Conservation (phyloP, 208 protist species). For the Wallacemonas rigidus region DNA sequence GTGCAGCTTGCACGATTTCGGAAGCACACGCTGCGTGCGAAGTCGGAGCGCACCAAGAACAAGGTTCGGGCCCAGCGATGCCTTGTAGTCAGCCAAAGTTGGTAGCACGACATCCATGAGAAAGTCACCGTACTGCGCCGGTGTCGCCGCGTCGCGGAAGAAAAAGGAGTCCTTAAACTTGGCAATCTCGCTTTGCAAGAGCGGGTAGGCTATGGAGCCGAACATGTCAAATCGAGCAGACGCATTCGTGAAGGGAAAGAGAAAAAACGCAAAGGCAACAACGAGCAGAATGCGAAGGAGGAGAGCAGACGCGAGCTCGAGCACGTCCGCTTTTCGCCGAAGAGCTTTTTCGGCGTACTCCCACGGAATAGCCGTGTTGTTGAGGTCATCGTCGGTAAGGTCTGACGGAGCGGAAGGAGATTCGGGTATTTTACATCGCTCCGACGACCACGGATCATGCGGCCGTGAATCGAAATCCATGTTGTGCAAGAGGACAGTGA, state of each 20-base stretch:
- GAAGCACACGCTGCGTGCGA: slow-evolving; percentile 37
- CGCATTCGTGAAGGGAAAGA: slow-evolving; percentile 22
- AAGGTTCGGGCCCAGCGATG: slow-evolving; percentile 28
- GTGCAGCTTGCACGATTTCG: slow-evolving; percentile 26
- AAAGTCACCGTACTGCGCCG: slow-evolving; percentile 36
- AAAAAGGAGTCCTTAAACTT: slow-evolving; percentile 18
- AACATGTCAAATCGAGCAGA: neutral
- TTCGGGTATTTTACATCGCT: neutral
- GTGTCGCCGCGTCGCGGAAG: slow-evolving; percentile 24
- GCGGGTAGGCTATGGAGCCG: slow-evolving; percentile 8
- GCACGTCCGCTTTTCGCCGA: slow-evolving; percentile 16
- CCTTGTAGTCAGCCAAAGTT: slow-evolving; percentile 18
- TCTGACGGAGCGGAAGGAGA: neutral
- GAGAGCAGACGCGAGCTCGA: slow-evolving; percentile 17
- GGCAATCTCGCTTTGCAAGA: slow-evolving; percentile 18
- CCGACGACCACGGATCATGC: no score
- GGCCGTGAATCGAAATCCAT: no score
- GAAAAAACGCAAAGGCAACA: slow-evolving; percentile 37
- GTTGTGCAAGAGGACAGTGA: no score
- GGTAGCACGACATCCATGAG: slow-evolving; percentile 32
- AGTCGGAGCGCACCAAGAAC: slow-evolving; percentile 34
- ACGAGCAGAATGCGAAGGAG: slow-evolving; percentile 27
- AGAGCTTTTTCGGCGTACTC: slow-evolving; percentile 32
- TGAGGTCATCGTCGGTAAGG: slow-evolving; percentile 3
- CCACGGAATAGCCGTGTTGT: slow-evolving; percentile 25